phyloP scores from a whole-genome alignment of 2,329 filamentous ascomycete genomes.

The Rhytidhysteron rufulum region DNA sequence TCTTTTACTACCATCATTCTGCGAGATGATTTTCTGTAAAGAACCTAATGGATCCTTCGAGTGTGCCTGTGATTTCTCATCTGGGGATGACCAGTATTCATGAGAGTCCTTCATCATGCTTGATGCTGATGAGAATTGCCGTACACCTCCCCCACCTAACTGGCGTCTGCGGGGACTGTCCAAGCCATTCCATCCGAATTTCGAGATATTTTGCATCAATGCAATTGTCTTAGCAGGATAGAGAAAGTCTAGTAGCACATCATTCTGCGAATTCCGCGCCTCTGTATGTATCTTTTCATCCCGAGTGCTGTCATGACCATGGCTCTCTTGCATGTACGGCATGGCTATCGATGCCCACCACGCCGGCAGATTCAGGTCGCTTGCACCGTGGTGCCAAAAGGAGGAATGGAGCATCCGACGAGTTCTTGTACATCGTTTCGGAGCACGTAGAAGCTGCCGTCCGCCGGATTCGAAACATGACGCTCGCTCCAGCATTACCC shows the following conservation, averaged over 20 bases:
- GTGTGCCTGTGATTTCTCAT: conserved; percentile 6
- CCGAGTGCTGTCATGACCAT: conserved; percentile 11
- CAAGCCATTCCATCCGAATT: conserved; percentile 17
- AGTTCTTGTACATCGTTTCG: conserved; percentile 35
- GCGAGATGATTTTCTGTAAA: conserved; percentile 15
- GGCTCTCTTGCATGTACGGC: conserved; percentile 7
- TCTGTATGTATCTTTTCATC: conserved; percentile 2
- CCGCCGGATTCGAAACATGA: conserved; percentile 57
- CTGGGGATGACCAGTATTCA: conserved; percentile 7
- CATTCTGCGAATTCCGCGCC: conserved; percentile 5
- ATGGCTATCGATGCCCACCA: conserved; percentile 20
- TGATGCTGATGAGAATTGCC: conserved; percentile 23
- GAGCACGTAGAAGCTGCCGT: conserved; percentile 46
- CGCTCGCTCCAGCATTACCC: conserved; percentile 57
- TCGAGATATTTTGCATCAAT: conserved; percentile 28
- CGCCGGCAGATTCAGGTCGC: conserved; percentile 39
- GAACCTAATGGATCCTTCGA: conserved; percentile 6
- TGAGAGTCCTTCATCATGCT: conserved; percentile 8
- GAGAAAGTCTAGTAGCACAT: conserved; percentile 43
- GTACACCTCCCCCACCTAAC: conserved; percentile 17
- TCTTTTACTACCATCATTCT: conserved; percentile 15
- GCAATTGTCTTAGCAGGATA: conserved; percentile 45
- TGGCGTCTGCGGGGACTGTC: conserved; percentile 20
- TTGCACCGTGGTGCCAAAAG: conserved; percentile 55
- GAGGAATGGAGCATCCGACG: conserved; percentile 51